A percentile compares a stretch with the other conserved stretches of the same genome.
These are phyloP conservation scores for Skeletonema costatum DNA, from an alignment of 108 stramenopile species.

Conservation along the genomic window DNA sequence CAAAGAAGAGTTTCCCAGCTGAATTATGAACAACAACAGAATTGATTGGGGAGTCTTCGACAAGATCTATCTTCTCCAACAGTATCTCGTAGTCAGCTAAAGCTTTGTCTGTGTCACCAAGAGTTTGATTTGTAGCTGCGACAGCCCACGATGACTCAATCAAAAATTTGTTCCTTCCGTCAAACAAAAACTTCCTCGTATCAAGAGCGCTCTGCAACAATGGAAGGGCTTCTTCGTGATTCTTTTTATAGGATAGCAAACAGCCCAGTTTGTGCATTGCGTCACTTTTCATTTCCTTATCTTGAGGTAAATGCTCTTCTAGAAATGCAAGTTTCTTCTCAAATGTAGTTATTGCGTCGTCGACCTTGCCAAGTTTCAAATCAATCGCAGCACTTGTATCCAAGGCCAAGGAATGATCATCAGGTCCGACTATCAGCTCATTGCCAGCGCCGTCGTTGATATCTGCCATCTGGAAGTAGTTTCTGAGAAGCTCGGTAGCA, in stretches of 20 bases:
- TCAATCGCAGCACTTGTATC: conserved; percentile 31
- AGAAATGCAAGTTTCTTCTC: conserved; percentile 31
- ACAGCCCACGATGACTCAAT: conserved; percentile 48
- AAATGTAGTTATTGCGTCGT: conserved; percentile 26
- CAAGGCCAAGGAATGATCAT: conserved; percentile 36
- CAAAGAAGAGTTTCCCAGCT: conserved; percentile 41
- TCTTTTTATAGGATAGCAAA: conserved; percentile 31
- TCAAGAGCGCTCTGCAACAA: conserved; percentile 37
- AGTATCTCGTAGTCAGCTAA: conserved; percentile 30
- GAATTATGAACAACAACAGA: conserved; percentile 28
- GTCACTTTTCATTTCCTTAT: conserved; percentile 36
- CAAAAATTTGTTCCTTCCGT: conserved; percentile 32
- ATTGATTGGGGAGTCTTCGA: conserved; percentile 24
- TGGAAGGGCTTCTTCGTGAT: conserved; percentile 25
- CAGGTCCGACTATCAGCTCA: conserved; percentile 17
- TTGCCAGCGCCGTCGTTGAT: background rate
- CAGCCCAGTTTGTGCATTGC: conserved; percentile 47
- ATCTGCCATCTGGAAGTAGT: conserved; percentile 28
- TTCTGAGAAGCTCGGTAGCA: conserved; percentile 4
- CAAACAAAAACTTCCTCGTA: conserved; percentile 29
- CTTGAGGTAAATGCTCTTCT: conserved; percentile 5
- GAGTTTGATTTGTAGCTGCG: conserved; percentile 29
- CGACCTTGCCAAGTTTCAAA: conserved; percentile 30
- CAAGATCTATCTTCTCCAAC: conserved; percentile 28
- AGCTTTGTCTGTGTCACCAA: conserved; percentile 29